Base-by-base conservation (phyloP, 139 green algal genomes). In the Tetradesmus lagerheimii region DNA sequence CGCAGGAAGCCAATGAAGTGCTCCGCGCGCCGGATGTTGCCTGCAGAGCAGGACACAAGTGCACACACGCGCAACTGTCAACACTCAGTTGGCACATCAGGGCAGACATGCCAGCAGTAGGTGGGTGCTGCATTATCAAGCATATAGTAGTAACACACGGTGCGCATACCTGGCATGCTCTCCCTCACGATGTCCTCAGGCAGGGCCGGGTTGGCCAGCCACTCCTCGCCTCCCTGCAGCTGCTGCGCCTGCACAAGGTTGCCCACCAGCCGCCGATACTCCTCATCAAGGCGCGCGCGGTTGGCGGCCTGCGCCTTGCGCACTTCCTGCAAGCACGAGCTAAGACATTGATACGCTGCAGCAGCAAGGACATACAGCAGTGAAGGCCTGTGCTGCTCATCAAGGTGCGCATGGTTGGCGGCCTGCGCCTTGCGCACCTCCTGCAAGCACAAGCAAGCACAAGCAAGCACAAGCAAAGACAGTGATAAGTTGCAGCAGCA, bases 1-100 rank as follows among this genome's bases (percentile, higher is more conserved):
- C 95, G 83, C 95, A 99, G 91, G 92, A 99, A 99, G 18, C 94
- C 93, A n/a, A 99, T 85, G 92, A 99, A 99, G 93, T 99, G 98
- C 94, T 99, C 98, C 23, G 97, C 98, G 0, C 98, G 92, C 4
- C 98, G 93, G 87, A 99, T 99, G 93, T 99, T 99, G 77, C 98
- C 98, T 82, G 96, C 91, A 80, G 25, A 14, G 43, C 8, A 50
- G 43, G 8, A 14, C 8, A 50, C 43, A 50, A 14, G 43, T 8
- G 8, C 43, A 50, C 43, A 50, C 43, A 50, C 4, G 43, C 43
- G 8, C 8, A 50, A 14, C 8, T 50, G 43, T 50, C n/a, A n/a
- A n/a, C n/a, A n/a, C n/a, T n/a, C n/a, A n/a, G n/a, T n/a, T n/a
- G n/a, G n/a, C n/a, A n/a, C n/a, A n/a, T n/a, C n/a, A n/a, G n/a